These are phyloP conservation scores for Talaromyces wortmannii DNA, from an alignment of 495 filamentous ascomycete species.

Conservation along the genomic window DNA sequence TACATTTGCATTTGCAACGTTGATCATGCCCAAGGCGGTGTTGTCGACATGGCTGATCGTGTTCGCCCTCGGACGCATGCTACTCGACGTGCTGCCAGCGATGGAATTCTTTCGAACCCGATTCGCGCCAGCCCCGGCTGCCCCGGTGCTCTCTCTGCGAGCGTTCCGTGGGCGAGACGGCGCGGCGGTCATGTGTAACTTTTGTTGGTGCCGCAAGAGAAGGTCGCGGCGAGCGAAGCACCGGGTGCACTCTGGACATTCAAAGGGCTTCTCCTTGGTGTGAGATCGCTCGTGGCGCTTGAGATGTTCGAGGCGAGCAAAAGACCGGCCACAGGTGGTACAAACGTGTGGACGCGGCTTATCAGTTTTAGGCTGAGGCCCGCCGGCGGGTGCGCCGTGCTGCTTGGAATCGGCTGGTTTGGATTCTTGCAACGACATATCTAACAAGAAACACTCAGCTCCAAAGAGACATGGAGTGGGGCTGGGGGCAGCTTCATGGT, in stretches of 20 bases:
- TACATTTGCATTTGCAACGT: constrained; percentile 51
- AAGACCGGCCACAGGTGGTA: constrained; percentile 85
- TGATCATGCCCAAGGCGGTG: constrained; percentile 63
- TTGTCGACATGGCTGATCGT: constrained; percentile 94
- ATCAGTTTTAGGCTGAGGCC: constrained; percentile 84
- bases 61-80: constrained; percentile 87
- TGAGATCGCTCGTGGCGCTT: constrained; percentile 98
- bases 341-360: constrained; percentile 96
- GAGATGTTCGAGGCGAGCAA: constrained; percentile 91
- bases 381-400: constrained; percentile 33
- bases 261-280: constrained; percentile 98
- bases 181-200: constrained; percentile 93
- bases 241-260: constrained; percentile 89
- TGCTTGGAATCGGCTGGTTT: constrained; percentile 28
- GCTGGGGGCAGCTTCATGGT: background rate
- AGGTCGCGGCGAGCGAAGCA: constrained; percentile 95
- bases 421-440: constrained; percentile 20
- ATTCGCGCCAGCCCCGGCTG: constrained; percentile 57
- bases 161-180: constrained; percentile 80
- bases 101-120: constrained; percentile 90
- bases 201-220: constrained; percentile 94
- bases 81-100: constrained; percentile 51
- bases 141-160: constrained; percentile 74
- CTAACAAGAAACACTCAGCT: background rate
- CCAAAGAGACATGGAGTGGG: background rate